Evolutionary conservation across 495 filamentous ascomycete species (phyloP), one percentile per base, ranked within the genome.

Genomic region (Podospora fimiseda): DNA sequence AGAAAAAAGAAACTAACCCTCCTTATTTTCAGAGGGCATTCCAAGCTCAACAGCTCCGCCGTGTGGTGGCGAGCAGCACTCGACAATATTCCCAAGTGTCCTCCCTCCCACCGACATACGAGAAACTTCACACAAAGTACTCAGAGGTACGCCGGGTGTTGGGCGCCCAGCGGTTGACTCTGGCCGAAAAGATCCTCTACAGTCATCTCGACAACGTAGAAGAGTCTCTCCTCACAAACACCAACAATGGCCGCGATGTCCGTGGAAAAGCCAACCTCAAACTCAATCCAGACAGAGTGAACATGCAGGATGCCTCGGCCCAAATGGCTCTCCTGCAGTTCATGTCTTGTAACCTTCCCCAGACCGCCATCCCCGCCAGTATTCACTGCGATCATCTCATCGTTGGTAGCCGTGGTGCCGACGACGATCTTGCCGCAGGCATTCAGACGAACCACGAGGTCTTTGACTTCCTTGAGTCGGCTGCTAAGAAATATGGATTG

Each of bases 321-420:
- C 93, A 98, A 71, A 98, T 97, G 93, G 93, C 93, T 11, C 72
- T 98, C 52, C 72, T 98, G 43, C 93, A 98, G 70, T 98, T 98
- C 80, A 98, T 98, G 92, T 88, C 89, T 19, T 97, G 93, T 66
- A 88, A 87, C 54, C 76, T 97, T 16, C 84, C 88, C 21, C 86
- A 85, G 48, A 95, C 93, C 1, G 90, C 90, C n/a, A 91, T 97
- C 24, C 93, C 93, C 13, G 92, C 93, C 27, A 95, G 90, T 69
- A 97, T 97, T 53, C 93, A 98, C 74, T 98, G 93, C 66, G 93
- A 98, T 71, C 93, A 98, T 66, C 89, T 98, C 85, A 98, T 98
- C 77, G 92, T 97, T 44, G 93, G 93, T 57, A 80, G 89, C 62
- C 82, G 83, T 58, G 93, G 93, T 49, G 93, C 93, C 19, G 86